Conservation (phyloP, 352 stramenopile genomes). For the Phytophthora ohioensis region DNA sequence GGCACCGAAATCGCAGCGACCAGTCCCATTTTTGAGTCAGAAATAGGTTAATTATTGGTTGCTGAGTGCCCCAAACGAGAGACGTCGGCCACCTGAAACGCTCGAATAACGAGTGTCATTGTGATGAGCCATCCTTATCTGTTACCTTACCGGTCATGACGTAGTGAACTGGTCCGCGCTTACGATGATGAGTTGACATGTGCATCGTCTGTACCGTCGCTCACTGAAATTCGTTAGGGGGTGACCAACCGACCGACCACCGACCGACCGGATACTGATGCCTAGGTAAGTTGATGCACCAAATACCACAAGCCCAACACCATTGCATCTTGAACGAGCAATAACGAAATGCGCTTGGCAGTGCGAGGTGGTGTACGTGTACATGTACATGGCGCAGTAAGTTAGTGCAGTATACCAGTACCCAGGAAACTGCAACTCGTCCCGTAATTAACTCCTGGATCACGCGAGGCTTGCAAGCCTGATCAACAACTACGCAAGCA, state of each 20-base stretch:
- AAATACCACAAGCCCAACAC: too few relatives aligned
- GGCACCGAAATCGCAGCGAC: too few relatives aligned
- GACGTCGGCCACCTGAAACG: too few relatives aligned
- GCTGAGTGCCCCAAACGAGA: not conserved
- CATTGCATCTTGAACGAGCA: too few relatives aligned
- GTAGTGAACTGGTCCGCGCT: not conserved
- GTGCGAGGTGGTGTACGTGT: too few relatives aligned
- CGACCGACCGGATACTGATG: not conserved
- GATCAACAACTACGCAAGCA: not conserved
- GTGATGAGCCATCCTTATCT: not conserved
- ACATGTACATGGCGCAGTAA: too few relatives aligned
- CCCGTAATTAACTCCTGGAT: not conserved
- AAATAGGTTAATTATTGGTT: not conserved
- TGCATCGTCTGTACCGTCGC: not conserved
- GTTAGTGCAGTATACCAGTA: too few relatives aligned
- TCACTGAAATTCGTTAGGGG: not conserved
- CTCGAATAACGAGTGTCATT: not conserved
- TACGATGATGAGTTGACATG: not conserved
- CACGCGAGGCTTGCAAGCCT: too few relatives aligned
- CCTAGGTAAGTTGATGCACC: too few relatives aligned
- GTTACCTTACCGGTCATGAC: too few relatives aligned
- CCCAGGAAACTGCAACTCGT: not conserved
- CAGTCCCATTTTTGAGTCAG: not conserved
- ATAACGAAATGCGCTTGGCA: too few relatives aligned
- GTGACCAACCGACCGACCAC: not conserved